A percentile compares a stretch with the other conserved stretches of the same genome.
phyloP scores from a whole-genome alignment of 257 asterid genomes.

The Solanum chiquidenum region DNA sequence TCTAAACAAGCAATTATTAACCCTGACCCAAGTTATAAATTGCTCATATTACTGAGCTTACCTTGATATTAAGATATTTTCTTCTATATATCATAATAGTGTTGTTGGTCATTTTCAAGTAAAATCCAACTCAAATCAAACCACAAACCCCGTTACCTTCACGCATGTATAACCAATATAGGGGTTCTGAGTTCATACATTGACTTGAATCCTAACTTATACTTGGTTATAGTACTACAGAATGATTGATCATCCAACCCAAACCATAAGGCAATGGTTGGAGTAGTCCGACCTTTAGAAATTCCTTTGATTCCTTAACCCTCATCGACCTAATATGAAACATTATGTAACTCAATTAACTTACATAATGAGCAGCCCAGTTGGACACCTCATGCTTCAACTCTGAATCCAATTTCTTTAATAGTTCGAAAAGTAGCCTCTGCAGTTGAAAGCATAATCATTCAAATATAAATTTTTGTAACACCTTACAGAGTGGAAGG shows the following conservation, averaged over 20 bases:
- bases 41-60: background rate
- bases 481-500: background rate
- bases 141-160: background rate
- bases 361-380: slow-evolving; percentile 98
- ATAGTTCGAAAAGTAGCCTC: slow-evolving; percentile 77
- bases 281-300: background rate
- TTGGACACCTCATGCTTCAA: slow-evolving; percentile 77
- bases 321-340: background rate
- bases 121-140: background rate
- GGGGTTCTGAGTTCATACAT: background rate
- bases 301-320: background rate
- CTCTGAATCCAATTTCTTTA: slow-evolving; percentile 89
- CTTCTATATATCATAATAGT: background rate
- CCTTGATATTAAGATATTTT: background rate
- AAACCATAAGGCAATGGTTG: background rate
- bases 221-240: background rate
- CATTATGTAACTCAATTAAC: slow-evolving; percentile 9
- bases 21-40: background rate
- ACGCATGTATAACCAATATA: background rate
- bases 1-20: background rate
- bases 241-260: background rate
- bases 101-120: background rate
- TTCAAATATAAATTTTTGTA: background rate
- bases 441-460: slow-evolving; percentile 24
- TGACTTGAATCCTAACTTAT: background rate